Evolutionary conservation across 75 land plant genomes (phyloP), one percentile per base, ranked within the genome.

Genomic region (Pinus albicaulis): DNA sequence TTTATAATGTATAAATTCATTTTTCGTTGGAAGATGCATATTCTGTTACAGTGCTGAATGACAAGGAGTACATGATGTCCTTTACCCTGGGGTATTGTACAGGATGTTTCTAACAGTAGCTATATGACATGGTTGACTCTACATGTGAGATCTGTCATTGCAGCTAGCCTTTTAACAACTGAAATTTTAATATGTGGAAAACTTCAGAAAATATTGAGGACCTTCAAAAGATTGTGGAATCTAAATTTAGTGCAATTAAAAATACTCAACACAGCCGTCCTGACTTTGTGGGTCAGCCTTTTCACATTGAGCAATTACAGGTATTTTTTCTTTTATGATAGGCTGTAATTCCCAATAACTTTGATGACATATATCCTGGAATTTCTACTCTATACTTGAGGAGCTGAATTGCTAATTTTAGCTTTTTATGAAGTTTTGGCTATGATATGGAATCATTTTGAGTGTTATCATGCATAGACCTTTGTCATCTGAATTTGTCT

Each of bases 241-340:
- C 72, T 11, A 93, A 86, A 56, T 93, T 95, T 71, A 79, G 62
- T 68, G 87, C 81, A 17, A 86, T 96, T 63, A 74, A 79, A 65
- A 93, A 93, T 70, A 83, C 82, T 41, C 74, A 82, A 59, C 71
- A 81, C 57, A 82, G 62, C 25, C 41, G 63, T 55, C 70, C 84
- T 26, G 20, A 60, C 75, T 89, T 89, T 88, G 66, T 81, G 71
- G 96, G 96, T 60, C 92, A 81, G 65, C 98, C 96, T 74, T 95
- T 93, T 64, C 76, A 77, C 36, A 56, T 82, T 77, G 98, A 95
- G 81, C 92, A 93, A 77, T 57, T 91, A 73, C 86, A 96, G 99
- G 99, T 96, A 86, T 23, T 31, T 16, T 15, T 24, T 11, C 24
- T 56, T 17, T 57, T 0, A 24, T 53, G 71, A 48, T 22, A 15